Base-by-base conservation (phyloP, 2,329 filamentous ascomycete species). In the Cladophialophora exuberans region DNA sequence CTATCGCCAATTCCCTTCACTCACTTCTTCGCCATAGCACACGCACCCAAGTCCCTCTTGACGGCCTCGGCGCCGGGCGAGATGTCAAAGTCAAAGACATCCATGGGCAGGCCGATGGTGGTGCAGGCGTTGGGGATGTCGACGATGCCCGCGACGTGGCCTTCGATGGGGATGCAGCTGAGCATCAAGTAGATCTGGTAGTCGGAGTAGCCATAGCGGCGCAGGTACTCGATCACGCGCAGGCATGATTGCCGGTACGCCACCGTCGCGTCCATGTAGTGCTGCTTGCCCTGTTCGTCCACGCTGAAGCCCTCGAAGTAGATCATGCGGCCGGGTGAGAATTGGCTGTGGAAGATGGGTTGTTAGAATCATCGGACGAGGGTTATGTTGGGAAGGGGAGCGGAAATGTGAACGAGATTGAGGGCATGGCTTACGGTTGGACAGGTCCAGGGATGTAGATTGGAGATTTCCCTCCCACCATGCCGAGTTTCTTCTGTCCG, bases 71-170 rank as follows among this genome's bases (percentile, higher is more conserved):
- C 78, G 1, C 57, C 58, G 0, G 90, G 89, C 42, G 84, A 83
- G 63, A 96, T 93, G 69, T 96, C 91, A 72, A 97, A 96, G 67
- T 94, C 89, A 66, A 97, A 97, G 49, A 97, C 95, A 73, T 96
- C 92, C 79, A 96, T 90, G 1, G 92, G 92, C 50, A 96, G 69
- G 0, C 90, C 91, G 56, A 96, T 76, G 0, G 92, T 96, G 3
- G 91, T 96, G 68, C 92, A 96, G 0, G 88, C 89, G 68, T 96
- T 96, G 0, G 91, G 91, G 44, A 96, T 89, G 70, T 96, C 90
- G 6, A 96, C 91, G 53, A 96, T 88, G 0, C 92, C 91, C 1
- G 90, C 92, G 47, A 96, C 83, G 67, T 95, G 89, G 0, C 92
- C 92, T 70, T 95, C 88, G 4, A 96, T 82, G 0, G 92, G 91